Conservation (phyloP, 805 yeast species). For the Diddensiella santjacobensis region DNA sequence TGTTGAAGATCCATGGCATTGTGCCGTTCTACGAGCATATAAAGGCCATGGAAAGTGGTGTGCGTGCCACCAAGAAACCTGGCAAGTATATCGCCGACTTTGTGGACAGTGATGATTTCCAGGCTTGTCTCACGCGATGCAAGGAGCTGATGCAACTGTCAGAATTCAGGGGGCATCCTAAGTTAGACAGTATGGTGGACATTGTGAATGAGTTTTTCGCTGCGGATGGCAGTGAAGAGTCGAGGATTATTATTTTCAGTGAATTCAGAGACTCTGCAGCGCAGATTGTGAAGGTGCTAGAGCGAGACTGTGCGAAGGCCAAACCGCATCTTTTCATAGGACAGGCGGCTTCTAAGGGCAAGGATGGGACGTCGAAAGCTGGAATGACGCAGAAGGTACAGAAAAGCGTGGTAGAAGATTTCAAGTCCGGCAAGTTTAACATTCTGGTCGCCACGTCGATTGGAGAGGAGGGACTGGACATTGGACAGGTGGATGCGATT, state of each 20-base stretch:
- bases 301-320: slow-evolving; percentile 33
- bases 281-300: slow-evolving; percentile 67
- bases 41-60: slow-evolving; percentile 45
- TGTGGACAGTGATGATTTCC: slow-evolving; percentile 50
- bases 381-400: slow-evolving; percentile 84
- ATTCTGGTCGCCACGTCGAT: slow-evolving; percentile 92
- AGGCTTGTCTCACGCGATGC: slow-evolving; percentile 42
- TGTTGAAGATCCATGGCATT: slow-evolving; percentile 76
- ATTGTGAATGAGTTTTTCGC: slow-evolving; percentile 57
- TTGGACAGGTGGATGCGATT: slow-evolving; percentile 94
- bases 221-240: slow-evolving; percentile 30
- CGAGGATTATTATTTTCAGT: slow-evolving; percentile 81
- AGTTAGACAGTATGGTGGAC: slow-evolving; percentile 54
- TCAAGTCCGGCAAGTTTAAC: slow-evolving; percentile 69
- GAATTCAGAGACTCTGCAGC: slow-evolving; percentile 87
- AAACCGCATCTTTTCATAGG: slow-evolving; percentile 90
- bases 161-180: slow-evolving; percentile 61
- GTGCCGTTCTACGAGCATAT: slow-evolving; percentile 66
- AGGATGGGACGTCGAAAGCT: slow-evolving; percentile 19
- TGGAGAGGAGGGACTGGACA: slow-evolving; percentile 98
- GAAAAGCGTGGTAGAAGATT: slow-evolving; percentile 68
- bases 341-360: slow-evolving; percentile 41
- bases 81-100: slow-evolving; percentile 66
- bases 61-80: slow-evolving; percentile 31
- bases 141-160: slow-evolving; percentile 37